Evolutionary conservation across 352 stramenopile species (phyloP).

Genomic region (Globisporangium takayamanum): DNA sequence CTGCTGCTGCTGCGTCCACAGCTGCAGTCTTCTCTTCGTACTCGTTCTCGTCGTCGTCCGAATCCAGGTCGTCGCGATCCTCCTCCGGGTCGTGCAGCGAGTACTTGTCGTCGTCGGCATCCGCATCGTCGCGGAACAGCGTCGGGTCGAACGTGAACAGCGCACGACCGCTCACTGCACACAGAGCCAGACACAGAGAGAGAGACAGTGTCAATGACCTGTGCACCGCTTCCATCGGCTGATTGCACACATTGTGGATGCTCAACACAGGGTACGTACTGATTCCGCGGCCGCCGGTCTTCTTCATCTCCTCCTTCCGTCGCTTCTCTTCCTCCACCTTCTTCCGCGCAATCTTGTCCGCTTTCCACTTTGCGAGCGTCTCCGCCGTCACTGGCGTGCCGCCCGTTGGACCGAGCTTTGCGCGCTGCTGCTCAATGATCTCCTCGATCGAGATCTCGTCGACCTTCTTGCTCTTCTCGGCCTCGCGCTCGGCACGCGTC

Average conservation of each 20-base stretch:
- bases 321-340: conserved; percentile 76
- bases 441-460: conserved; percentile 86
- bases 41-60: conserved; percentile 27
- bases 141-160: conserved; percentile 89
- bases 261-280: conserved; percentile 49
- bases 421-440: conserved; percentile 88
- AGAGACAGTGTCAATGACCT: conserved; percentile 7
- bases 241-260: background rate
- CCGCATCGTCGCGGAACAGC: conserved; percentile 88
- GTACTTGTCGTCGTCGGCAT: conserved; percentile 83
- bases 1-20: conserved; percentile 46
- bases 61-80: conserved; percentile 20
- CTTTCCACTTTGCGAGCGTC: conserved; percentile 87
- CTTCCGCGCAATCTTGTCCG: conserved; percentile 71
- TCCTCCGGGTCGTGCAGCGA: conserved; percentile 56
- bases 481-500: conserved; percentile 80
- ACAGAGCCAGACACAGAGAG: conserved; percentile 9
- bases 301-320: conserved; percentile 84
- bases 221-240: background rate
- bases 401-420: conserved; percentile 75
- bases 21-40: conserved; percentile 41
- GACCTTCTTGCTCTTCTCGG: conserved; percentile 78
- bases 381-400: conserved; percentile 87
- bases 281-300: conserved; percentile 66
- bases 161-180: conserved; percentile 84